Base-by-base conservation (phyloP, 192 early-diverging fungal genomes). In the Pecoramyces ruminantium region DNA sequence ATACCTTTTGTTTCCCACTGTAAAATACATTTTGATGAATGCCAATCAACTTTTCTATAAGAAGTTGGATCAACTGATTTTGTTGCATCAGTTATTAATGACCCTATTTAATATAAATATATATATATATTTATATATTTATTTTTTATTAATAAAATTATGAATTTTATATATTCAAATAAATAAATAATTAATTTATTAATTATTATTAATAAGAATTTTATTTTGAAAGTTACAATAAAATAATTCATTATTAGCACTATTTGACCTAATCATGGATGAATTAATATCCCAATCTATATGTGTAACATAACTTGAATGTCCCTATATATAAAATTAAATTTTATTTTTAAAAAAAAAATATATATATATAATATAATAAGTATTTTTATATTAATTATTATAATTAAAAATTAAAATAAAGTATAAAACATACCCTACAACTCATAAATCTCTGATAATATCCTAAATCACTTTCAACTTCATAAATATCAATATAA, bases 401-500 rank as follows among this genome's bases (percentile, higher is more conserved):
- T 14, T 13, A 40, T 40, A 40, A 14, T 14, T 14, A 14, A 14
- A 40, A 14, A 40, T 1, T 40, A 14, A 40, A 40, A 40, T 40
- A 13, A 15, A 40, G 2, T 51, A 17, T 21, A 51, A 21, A n/a
- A 79, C 78, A 78, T 78, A 80, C 80, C n/a, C 80, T 29, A 40
- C 80, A 80, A 78, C 80, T 78, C 30, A 40, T 80, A 18, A 80
- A 42, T 80, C 80, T 42, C 12, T 80, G 80, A 80, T 80, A 80
- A 28, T 78, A 80, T 11, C 80, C 80, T 28, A 78, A 29, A 42
- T 80, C 80, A 40, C 80, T 78, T 78, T 80, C 80, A 28, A 80
- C 80, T 6, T 42, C 80, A 38, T 80, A 80, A 16, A 80, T 78
- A 78, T 85, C 85, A 29, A 85, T 85, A 29, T 81, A 78, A 30